Evolutionary conservation across 176 grass and related monocot genomes (phyloP).

Genomic region (Oryza meridionalis): DNA sequence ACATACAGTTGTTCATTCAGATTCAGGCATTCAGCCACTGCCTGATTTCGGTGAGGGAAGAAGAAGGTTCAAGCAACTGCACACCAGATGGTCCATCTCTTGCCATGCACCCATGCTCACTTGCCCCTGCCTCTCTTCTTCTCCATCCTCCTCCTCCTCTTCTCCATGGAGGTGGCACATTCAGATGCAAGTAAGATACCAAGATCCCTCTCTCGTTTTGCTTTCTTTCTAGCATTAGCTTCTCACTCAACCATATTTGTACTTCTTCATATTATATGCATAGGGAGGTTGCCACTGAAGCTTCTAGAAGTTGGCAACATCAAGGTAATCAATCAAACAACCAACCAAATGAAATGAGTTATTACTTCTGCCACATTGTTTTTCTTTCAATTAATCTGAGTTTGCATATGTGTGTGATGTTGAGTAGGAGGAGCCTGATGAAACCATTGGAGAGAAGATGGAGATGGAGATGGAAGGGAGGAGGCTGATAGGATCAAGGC

Average conservation of each 20-base stretch:
- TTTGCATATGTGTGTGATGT: neutral
- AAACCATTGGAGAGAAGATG: neutral
- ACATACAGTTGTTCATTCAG: neutral
- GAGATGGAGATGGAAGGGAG: conserved; percentile 44
- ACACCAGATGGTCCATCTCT: conserved; percentile 46
- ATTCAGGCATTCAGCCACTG: neutral
- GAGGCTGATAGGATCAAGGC: conserved; percentile 79
- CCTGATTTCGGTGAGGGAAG: conserved; percentile 6
- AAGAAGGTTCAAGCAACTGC: neutral
- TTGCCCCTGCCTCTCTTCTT: conserved; percentile 40
- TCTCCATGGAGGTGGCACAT: conserved; percentile 23
- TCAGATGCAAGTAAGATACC: conserved; percentile 45
- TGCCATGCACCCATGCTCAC: conserved; percentile 37
- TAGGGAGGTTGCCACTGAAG: conserved; percentile 9
- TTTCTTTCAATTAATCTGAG: neutral
- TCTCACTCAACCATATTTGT: neutral
- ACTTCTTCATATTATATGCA: neutral
- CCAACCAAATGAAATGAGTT: neutral
- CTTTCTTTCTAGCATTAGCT: neutral
- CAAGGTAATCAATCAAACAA: conserved; percentile 18
- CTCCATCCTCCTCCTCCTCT: conserved; percentile 28
- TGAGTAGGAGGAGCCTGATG: neutral
- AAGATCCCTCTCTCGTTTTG: neutral
- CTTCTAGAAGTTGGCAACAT: conserved; percentile 9
- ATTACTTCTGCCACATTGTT: neutral